These are phyloP conservation scores for Phytophthora pini DNA, from an alignment of 352 stramenopile genomes.

Conservation along the genomic window DNA sequence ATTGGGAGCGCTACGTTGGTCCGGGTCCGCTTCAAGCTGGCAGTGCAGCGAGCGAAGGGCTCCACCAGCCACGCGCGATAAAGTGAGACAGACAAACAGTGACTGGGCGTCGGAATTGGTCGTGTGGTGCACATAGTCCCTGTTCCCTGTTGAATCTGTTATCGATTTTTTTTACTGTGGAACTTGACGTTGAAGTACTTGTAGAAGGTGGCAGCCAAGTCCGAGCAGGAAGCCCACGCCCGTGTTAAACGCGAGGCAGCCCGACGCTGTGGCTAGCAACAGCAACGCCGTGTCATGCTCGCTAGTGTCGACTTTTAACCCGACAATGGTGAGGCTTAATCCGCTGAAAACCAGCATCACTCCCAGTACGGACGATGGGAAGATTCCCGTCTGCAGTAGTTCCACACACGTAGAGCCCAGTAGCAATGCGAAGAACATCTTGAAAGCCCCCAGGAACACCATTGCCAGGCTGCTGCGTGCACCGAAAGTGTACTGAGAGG, in stretches of 20 bases:
- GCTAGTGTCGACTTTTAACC: slow-evolving; percentile 54
- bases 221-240: slow-evolving; percentile 63
- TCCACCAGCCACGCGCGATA: neutral
- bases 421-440: slow-evolving; percentile 91
- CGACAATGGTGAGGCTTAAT: slow-evolving; percentile 54
- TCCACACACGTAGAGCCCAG: slow-evolving; percentile 80
- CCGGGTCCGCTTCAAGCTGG: slow-evolving; percentile 6
- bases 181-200: slow-evolving; percentile 28
- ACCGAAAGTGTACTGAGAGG: slow-evolving; percentile 93
- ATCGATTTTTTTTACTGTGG: neutral
- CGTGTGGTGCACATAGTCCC: slow-evolving; percentile 15
- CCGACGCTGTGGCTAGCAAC: slow-evolving; percentile 48
- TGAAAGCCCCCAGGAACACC: slow-evolving; percentile 88
- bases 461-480: slow-evolving; percentile 91
- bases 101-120: slow-evolving; percentile 12
- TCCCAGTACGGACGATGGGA: slow-evolving; percentile 61
- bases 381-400: slow-evolving; percentile 63
- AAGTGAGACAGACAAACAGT: slow-evolving; percentile 21
- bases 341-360: slow-evolving; percentile 70
- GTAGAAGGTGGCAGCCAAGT: slow-evolving; percentile 39
- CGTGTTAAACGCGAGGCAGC: slow-evolving; percentile 62
- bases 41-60: slow-evolving; percentile 4
- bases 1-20: slow-evolving; percentile 30
- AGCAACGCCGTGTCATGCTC: slow-evolving; percentile 47
- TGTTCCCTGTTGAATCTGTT: slow-evolving; percentile 9